Evolutionary conservation across 2,329 filamentous ascomycete genomes (phyloP).

Genomic region (Fusarium avenaceum): DNA sequence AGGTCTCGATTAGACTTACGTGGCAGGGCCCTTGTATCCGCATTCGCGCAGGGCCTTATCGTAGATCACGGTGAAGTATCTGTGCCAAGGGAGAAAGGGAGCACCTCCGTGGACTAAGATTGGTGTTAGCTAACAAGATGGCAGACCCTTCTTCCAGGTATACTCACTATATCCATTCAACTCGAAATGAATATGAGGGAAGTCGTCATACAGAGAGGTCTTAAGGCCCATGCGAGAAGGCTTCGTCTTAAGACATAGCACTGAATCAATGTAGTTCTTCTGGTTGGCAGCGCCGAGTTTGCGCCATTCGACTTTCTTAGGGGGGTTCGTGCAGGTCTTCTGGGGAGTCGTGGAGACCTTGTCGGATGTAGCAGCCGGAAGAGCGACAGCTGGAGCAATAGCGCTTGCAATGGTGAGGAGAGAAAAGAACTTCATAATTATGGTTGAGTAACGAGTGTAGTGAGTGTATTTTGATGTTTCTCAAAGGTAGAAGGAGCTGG

Average conservation of each 20-base stretch:
- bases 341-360: neutral
- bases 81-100: conserved; percentile 26
- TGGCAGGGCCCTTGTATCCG: conserved; percentile 13
- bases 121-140: neutral
- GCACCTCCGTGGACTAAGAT: neutral
- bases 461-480: neutral
- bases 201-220: conserved; percentile 18
- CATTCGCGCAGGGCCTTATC: conserved; percentile 10
- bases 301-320: conserved; percentile 21
- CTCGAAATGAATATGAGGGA: conserved; percentile 9
- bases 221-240: conserved; percentile 21
- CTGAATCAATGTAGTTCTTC: conserved; percentile 12
- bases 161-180: conserved; percentile 7
- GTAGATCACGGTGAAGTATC: conserved; percentile 11
- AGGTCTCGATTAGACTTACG: neutral
- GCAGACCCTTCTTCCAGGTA: accelerated
- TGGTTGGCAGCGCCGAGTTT: neutral
- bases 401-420: neutral
- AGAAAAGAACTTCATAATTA: conserved; percentile 4
- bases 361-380: neutral
- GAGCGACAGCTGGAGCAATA: neutral
- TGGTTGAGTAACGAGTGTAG: neutral
- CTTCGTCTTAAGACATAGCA: conserved; percentile 23
- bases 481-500: neutral
- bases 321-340: conserved; percentile 1